Evolutionary conservation across 805 yeast genomes (phyloP).

Genomic region (Kazachstania psychrophila): DNA sequence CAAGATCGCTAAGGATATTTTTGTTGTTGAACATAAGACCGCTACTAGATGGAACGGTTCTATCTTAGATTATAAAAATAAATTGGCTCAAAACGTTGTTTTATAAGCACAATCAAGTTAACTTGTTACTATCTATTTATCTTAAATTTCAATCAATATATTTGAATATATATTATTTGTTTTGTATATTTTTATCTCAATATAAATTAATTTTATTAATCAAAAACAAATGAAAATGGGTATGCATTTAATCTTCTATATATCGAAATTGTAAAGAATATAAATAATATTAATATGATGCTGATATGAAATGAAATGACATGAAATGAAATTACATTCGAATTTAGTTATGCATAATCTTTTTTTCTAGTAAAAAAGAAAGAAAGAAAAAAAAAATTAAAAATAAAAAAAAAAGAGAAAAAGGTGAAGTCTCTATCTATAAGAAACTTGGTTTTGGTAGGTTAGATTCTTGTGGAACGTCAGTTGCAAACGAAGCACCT

Average conservation of each 20-base stretch:
- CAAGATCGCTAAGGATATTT: slow-evolving; percentile 95
- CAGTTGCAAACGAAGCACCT: slow-evolving; percentile 30
- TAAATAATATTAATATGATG: too few species aligned
- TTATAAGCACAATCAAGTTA: slow-evolving; percentile 33
- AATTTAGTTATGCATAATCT: too few species aligned
- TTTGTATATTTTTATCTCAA: too few species aligned
- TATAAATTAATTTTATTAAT: too few species aligned
- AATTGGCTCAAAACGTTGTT: slow-evolving; percentile 84
- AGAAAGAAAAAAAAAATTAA: too few species aligned
- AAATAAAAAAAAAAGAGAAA: not conserved
- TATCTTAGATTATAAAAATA: slow-evolving; percentile 86
- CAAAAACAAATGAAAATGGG: too few species aligned
- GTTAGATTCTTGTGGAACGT: slow-evolving; percentile 24
- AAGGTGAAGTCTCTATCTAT: not conserved
- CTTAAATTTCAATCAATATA: not conserved
- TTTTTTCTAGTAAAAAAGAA: too few species aligned
- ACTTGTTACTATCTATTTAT: not conserved
- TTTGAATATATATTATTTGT: not conserved
- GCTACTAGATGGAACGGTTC: slow-evolving; percentile 95
- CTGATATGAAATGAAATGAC: too few species aligned
- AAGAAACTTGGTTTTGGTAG: slow-evolving; percentile 27
- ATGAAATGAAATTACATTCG: too few species aligned
- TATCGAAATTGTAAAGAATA: too few species aligned
- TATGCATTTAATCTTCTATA: too few species aligned
- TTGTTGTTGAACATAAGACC: slow-evolving; percentile 88